These are phyloP conservation scores for Thuidium tamariscinum DNA, from an alignment of 225 moss, liverwort and hornwort species.

Conservation along the genomic window DNA sequence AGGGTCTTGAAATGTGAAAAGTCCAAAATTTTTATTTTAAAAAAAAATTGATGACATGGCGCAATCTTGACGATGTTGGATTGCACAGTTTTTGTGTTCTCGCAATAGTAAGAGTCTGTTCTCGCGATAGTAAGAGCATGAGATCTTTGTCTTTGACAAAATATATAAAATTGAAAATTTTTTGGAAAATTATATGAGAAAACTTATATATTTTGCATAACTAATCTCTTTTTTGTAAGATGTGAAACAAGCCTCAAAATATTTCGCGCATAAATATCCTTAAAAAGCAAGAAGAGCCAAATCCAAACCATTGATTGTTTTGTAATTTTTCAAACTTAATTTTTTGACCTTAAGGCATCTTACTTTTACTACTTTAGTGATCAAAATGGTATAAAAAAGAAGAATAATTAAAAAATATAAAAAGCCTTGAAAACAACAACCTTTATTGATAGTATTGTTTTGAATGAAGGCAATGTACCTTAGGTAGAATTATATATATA, in stretches of 20 bases:
- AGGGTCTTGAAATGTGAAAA: too few species aligned
- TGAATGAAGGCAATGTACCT: not conserved
- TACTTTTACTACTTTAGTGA: not conserved
- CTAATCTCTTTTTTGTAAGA: too few species aligned
- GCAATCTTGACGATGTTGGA: too few species aligned
- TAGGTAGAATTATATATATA: not conserved
- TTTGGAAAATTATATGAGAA: not conserved
- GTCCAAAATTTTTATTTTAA: too few species aligned
- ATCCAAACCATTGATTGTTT: not conserved
- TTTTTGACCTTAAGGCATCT: not conserved
- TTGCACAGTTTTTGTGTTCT: too few species aligned
- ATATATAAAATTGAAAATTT: not conserved
- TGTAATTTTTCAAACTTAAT: not conserved
- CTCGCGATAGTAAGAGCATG: fast-evolving
- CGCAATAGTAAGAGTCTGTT: too few species aligned
- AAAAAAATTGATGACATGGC: too few species aligned
- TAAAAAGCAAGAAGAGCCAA: not conserved
- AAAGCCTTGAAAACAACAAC: fast-evolving
- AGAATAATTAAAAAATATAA: not conserved
- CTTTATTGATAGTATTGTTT: not conserved
- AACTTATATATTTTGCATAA: not conserved
- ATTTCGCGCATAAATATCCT: not conserved
- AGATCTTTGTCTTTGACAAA: not conserved
- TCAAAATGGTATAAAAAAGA: not conserved
- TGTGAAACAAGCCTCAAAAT: not conserved